phyloP scores from a whole-genome alignment of 148 eudicot genomes.

The Amaranthus cruentus region DNA sequence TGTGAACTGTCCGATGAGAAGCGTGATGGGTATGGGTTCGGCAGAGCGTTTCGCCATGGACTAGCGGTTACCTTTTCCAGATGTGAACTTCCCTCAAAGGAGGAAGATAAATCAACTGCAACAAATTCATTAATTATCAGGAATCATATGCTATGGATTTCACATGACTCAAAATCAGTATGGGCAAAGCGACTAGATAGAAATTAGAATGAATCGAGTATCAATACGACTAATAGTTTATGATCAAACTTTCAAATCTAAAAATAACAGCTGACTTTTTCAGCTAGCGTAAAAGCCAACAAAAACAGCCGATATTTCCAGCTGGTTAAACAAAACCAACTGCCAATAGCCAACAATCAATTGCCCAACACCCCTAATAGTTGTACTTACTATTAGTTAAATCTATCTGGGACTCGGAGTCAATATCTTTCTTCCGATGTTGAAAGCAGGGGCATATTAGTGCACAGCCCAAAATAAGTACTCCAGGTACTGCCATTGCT shows the following conservation, averaged over 20 bases:
- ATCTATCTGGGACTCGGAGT: slow-evolving; percentile 49
- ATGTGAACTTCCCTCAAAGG: slow-evolving; percentile 50
- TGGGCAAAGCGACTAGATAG: background rate
- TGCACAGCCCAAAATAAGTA: slow-evolving; percentile 52
- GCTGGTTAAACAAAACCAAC: too few species aligned
- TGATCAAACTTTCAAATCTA: too few species aligned
- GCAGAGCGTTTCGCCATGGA: slow-evolving; percentile 61
- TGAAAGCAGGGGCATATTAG: slow-evolving; percentile 67
- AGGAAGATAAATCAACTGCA: slow-evolving; percentile 74
- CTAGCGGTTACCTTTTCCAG: slow-evolving; percentile 53
- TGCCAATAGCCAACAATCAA: too few species aligned
- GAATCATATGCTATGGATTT: background rate
- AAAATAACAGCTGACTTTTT: background rate
- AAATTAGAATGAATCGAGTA: too few species aligned
- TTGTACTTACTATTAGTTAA: slow-evolving; percentile 52
- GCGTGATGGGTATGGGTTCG: slow-evolving; percentile 65
- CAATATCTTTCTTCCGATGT: slow-evolving; percentile 45
- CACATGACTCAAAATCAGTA: background rate
- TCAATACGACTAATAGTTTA: too few species aligned
- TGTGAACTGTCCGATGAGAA: slow-evolving; percentile 73
- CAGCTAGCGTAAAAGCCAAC: background rate
- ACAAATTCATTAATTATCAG: slow-evolving; percentile 8
- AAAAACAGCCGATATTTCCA: too few species aligned
- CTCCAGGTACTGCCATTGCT: slow-evolving; percentile 59
- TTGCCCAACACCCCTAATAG: too few species aligned